phyloP scores from a whole-genome alignment of 2,329 filamentous ascomycete genomes.

The Penicillium sclerotigenum region DNA sequence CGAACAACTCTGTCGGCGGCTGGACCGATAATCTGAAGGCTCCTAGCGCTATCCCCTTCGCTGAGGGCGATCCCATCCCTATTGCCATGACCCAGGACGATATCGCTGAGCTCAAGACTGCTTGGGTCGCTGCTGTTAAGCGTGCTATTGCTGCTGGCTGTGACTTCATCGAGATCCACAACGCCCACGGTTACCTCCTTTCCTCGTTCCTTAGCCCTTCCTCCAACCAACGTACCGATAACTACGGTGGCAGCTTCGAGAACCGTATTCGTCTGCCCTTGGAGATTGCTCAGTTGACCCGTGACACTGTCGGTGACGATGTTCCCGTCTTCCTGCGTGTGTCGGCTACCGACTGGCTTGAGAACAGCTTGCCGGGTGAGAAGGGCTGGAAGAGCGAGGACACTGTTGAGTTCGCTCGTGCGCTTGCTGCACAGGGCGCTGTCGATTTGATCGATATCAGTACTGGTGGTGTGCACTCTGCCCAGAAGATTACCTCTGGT shows the following conservation, averaged over 20 bases:
- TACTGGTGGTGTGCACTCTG: slow-evolving; percentile 65
- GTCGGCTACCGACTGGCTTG: slow-evolving; percentile 71
- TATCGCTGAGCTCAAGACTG: slow-evolving; percentile 62
- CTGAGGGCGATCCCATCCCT: slow-evolving; percentile 59
- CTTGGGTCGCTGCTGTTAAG: slow-evolving; percentile 58
- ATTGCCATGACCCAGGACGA: slow-evolving; percentile 67
- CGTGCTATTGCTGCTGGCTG: slow-evolving; percentile 67
- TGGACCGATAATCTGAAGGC: slow-evolving; percentile 55
- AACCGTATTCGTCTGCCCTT: slow-evolving; percentile 67
- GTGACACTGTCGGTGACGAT: slow-evolving; percentile 59
- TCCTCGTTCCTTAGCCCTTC: slow-evolving; percentile 66
- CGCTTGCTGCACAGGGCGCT: slow-evolving; percentile 65
- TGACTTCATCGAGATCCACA: slow-evolving; percentile 76
- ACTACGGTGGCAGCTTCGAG: slow-evolving; percentile 51
- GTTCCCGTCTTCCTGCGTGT: slow-evolving; percentile 73
- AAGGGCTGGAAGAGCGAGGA: slow-evolving; percentile 68
- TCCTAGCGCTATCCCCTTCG: slow-evolving; percentile 61
- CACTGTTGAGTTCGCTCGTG: slow-evolving; percentile 59
- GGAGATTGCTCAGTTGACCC: slow-evolving; percentile 62
- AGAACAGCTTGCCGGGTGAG: slow-evolving; percentile 56
- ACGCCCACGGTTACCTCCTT: slow-evolving; percentile 74
- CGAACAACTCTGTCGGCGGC: slow-evolving; percentile 54
- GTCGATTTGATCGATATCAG: slow-evolving; percentile 83
- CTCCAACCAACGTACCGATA: slow-evolving; percentile 64
- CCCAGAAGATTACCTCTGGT: slow-evolving; percentile 44